Percentiles rank a stretch among this genome's conserved stretches.
These are phyloP conservation scores for Amanita pseudoporphyria DNA, from an alignment of 768 basidiomycete species.

Conservation along the genomic window DNA sequence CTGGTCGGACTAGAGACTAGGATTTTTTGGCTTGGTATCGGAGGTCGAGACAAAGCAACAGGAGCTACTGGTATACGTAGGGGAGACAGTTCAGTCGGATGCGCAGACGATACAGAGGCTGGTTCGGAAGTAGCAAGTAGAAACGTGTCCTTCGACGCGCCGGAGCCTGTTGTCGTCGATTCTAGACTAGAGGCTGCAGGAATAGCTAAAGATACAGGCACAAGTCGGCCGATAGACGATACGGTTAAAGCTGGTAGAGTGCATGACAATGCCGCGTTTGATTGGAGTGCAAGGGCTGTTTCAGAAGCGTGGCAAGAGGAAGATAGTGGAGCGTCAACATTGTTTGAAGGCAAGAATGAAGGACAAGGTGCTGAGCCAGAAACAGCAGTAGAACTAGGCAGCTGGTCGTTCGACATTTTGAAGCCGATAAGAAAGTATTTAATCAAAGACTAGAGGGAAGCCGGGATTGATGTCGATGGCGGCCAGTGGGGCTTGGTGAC, in stretches of 20 bases:
- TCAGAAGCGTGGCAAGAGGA: constrained; percentile 5
- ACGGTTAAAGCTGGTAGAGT: neutral
- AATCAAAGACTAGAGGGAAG: constrained; percentile 1
- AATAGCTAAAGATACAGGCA: neutral
- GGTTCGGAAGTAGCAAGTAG: neutral
- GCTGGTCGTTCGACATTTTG: constrained; percentile 4
- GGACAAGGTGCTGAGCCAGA: neutral
- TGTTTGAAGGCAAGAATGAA: neutral
- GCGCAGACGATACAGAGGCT: neutral
- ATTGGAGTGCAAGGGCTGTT: constrained; percentile 6
- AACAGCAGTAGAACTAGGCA: neutral
- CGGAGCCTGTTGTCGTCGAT: neutral
- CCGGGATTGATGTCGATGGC: neutral
- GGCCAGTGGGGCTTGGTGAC: constrained; percentile 5
- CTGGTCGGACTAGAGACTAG: neutral
- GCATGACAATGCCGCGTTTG: neutral
- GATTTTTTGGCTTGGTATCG: neutral
- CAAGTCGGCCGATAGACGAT: neutral
- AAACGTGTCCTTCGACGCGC: neutral
- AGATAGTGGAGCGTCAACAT: neutral
- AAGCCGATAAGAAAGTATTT: neutral
- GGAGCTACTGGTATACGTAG: constrained; percentile 3
- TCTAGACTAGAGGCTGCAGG: neutral
- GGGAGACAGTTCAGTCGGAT: neutral
- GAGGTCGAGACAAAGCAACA: neutral